Conservation (phyloP, 306 rosid species). For the Prunus kanzakura region DNA sequence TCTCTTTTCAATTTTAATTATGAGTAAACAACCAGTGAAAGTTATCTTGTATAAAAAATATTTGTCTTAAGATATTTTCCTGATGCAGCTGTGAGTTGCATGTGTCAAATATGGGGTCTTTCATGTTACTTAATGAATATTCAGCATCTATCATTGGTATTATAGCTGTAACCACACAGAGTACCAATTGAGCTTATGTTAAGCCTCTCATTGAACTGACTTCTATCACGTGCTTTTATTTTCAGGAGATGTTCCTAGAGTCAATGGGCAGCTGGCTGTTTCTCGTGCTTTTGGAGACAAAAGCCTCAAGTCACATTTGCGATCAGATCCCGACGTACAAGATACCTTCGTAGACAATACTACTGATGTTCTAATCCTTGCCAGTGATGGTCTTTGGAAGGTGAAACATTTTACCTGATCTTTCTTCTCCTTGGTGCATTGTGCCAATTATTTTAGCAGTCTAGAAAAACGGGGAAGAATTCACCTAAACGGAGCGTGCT, state of each 20-base stretch:
- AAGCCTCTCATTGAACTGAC: constrained; percentile 10
- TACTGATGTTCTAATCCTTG: constrained; percentile 66
- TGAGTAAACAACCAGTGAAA: background rate
- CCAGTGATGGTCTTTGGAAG: constrained; percentile 98
- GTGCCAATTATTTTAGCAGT: background rate
- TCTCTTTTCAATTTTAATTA: background rate
- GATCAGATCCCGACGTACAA: constrained; percentile 75
- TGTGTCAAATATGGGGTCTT: background rate
- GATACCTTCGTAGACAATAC: constrained; percentile 32
- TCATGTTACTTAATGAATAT: background rate
- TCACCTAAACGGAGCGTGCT: constrained; percentile 4
- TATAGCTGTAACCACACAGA: background rate
- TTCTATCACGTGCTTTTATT: background rate
- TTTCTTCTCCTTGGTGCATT: background rate
- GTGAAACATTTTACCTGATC: constrained; percentile 32
- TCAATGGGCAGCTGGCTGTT: constrained; percentile 92
- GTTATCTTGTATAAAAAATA: background rate
- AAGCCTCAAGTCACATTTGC: constrained; percentile 84
- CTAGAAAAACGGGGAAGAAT: background rate
- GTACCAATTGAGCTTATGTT: background rate
- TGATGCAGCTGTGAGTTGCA: background rate
- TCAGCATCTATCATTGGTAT: background rate
- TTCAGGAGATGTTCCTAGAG: constrained; percentile 91
- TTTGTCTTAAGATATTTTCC: background rate
- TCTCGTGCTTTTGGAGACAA: constrained; percentile 96